Evolutionary conservation across 169 alveolate genomes (phyloP), one percentile per base, ranked within the genome.

Genomic region (Plasmodium gallinaceum): DNA sequence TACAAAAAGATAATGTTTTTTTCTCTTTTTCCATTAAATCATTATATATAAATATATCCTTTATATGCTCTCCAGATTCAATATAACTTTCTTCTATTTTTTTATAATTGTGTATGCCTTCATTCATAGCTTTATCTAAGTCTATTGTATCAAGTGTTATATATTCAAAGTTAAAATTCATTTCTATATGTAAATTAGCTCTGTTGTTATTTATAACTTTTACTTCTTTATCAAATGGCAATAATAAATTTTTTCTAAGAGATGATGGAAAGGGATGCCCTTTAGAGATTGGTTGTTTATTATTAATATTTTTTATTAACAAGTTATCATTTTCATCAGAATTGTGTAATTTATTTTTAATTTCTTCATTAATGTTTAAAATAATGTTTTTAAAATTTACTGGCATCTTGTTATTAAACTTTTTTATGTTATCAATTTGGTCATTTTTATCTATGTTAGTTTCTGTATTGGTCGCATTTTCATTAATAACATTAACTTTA

Each of bases 11-110:
- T 8, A 24, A 14, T 20, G 51, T 58, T 4, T 70, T 48, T 5
- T 61, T 70, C 32, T 66, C 92, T 12, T 42, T 64, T 64, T 86
- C 22, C 32, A 86, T 51, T 58, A 86, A 58, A 20, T 69, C 64
- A 37, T 61, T 74, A 45, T 86, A 86, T 42, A 26, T 26, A 52
- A 42, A 20, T 72, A 86, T 71, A 58, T 86, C 88, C 26, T 71
- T 69, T 60, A 86, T 64, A 39, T 86, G 48, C 6, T 46, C 14
- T 42, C 62, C 87, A 72, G 88, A 37, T 18, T 43, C 54, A 16
- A 86, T 86, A 32, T 70, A 86, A 60, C 87, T 86, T 16, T 73
- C 88, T 58, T 86, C 92, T 7, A 57, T 58, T 16, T 86, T 42
- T 86, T 72, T 86, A 70, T 51, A 86, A 22, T 22, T 32, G 32